Evolutionary conservation across 108 stramenopile species (phyloP).

Genomic region (Ochromonas danica): DNA sequence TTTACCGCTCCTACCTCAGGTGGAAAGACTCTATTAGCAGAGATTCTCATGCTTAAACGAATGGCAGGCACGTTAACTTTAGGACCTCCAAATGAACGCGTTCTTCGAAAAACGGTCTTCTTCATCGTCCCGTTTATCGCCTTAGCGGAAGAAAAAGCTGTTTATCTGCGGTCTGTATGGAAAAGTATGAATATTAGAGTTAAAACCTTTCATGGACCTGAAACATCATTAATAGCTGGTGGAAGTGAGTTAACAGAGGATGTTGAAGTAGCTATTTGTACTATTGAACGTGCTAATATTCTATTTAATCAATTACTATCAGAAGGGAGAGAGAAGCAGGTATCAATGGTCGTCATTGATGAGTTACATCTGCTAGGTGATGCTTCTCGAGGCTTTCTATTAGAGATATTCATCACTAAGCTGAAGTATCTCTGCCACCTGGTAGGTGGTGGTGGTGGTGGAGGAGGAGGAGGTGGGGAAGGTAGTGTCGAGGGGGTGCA

Average conservation of each 20-base stretch:
- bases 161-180: conserved; percentile 47
- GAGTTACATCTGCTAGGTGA: conserved; percentile 51
- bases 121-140: conserved; percentile 55
- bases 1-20: conserved; percentile 57
- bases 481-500: conserved; percentile 2
- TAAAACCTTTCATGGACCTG: conserved; percentile 22
- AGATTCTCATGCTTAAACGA: conserved; percentile 32
- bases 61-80: not conserved
- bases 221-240: too few relatives aligned
- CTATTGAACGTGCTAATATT: conserved; percentile 57
- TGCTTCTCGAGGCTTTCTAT: conserved; percentile 43
- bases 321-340: conserved; percentile 22
- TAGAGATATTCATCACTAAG: conserved; percentile 55
- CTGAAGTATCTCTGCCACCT: conserved; percentile 38
- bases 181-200: conserved; percentile 44
- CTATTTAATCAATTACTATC: conserved; percentile 52
- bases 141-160: conserved; percentile 47
- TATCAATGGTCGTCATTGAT: conserved; percentile 51
- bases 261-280: conserved; percentile 53
- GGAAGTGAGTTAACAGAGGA: conserved; percentile 35
- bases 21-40: conserved; percentile 55
- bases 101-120: conserved; percentile 46
- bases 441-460: not conserved
- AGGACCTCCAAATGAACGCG: conserved; percentile 36
- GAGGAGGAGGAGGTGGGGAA: not conserved